Base-by-base conservation (phyloP, 192 early-diverging fungal species). In the Fimicolochytrium jonesii region DNA sequence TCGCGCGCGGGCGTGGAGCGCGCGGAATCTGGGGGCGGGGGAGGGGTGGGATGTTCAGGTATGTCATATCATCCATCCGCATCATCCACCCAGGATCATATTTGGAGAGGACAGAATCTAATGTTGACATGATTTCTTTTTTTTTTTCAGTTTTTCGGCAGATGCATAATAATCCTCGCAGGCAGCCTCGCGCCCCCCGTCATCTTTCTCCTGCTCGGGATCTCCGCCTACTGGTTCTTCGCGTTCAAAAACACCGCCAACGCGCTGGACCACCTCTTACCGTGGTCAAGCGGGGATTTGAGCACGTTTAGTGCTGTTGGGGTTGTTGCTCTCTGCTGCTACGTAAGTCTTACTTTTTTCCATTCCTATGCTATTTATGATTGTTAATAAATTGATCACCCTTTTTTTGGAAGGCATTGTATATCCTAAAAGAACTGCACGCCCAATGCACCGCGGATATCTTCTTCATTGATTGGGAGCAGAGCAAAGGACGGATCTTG, bases 401-500 rank as follows among this genome's bases (percentile, higher is more conserved):
- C 31, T 74, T 46, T 15, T 25, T 17, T 45, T 74, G 67, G 31
- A 55, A 55, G 53, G 53, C 30, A 13, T 55, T 71, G 6, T 59
- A 67, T 33, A 47, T 81, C n/a, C 15, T 59, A 5, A 50, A 41
- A 7, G 49, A 61, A 45, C 44, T 84, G 13, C 61, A 69, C 48
- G 30, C 61, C 17, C 82, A 84, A 70, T 83, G 80, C 53, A 69
- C 48, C 35, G 54, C 62, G 18, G 71, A 65, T 56, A 51, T 84
- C 13, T 84, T 84, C 44, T 78, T 84, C 48, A 71, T 81, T 22
- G 82, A 84, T 49, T 84, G 82, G 82, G 82, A 84, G 62, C 73
- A 77, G 33, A 61, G 76, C 4, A 63, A 67, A 29, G 77, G 79
- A 6, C 59, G 73, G 23, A 23, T 81, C 6, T 28, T 45, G 20